Evolutionary conservation across 179 eudicot species (phyloP).

Genomic region (Beta lomatogona): DNA sequence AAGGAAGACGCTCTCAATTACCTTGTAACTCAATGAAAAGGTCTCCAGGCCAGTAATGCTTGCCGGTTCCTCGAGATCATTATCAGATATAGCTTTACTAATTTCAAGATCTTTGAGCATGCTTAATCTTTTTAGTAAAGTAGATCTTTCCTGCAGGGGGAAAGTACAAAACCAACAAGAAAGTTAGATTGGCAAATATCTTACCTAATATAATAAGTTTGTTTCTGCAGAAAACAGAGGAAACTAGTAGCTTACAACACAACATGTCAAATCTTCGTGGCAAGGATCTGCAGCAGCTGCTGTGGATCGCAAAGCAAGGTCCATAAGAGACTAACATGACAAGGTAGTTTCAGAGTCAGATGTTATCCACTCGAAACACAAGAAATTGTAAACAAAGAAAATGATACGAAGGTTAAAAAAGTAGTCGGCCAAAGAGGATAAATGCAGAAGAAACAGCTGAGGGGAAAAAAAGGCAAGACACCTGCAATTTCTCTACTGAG

Average conservation of each 20-base stretch:
- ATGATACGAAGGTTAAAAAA: background rate
- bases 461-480: constrained; percentile 23
- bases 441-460: constrained; percentile 4
- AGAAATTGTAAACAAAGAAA: background rate
- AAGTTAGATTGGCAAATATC: constrained; percentile 8
- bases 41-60: constrained; percentile 92
- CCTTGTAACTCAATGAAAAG: constrained; percentile 90
- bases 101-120: constrained; percentile 86
- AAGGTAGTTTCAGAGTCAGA: constrained; percentile 20
- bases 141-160: constrained; percentile 69
- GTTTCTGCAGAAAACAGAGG: constrained; percentile 8
- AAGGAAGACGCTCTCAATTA: constrained; percentile 23
- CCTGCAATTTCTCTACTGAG: constrained; percentile 97
- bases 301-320: constrained; percentile 94
- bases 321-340: constrained; percentile 76
- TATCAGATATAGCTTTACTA: constrained; percentile 48
- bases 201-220: background rate
- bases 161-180: constrained; percentile 17
- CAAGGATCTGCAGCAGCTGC: constrained; percentile 98
- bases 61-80: constrained; percentile 70
- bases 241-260: constrained; percentile 61
- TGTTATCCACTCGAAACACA: background rate
- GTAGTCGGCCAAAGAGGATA: background rate
- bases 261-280: constrained; percentile 91
- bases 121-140: constrained; percentile 73